phyloP scores from a whole-genome alignment of 2,329 filamentous ascomycete genomes.

The Diplodia sapinea region DNA sequence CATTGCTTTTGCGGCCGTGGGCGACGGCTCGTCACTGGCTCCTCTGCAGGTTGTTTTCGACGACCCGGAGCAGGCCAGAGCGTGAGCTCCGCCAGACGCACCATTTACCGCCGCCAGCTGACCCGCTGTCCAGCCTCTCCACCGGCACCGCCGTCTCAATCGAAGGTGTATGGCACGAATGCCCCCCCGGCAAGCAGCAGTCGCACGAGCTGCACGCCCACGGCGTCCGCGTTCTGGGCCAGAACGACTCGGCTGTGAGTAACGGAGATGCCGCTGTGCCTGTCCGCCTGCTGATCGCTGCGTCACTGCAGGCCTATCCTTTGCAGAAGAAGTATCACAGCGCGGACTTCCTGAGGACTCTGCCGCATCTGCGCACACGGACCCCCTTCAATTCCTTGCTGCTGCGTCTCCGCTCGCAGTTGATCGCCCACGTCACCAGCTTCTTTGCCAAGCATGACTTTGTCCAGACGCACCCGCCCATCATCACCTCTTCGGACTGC shows the following conservation, averaged over 20 bases:
- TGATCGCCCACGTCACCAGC: constrained; percentile 72
- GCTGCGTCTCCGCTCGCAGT: constrained; percentile 80
- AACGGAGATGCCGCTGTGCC: constrained; percentile 34
- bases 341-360: constrained; percentile 82
- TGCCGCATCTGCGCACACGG: constrained; percentile 85
- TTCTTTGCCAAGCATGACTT: constrained; percentile 77
- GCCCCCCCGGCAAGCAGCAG: constrained; percentile 69
- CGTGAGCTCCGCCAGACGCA: constrained; percentile 56
- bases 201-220: constrained; percentile 80
- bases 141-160: constrained; percentile 82
- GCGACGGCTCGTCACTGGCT: constrained; percentile 82
- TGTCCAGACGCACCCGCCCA: constrained; percentile 85
- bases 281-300: constrained; percentile 32
- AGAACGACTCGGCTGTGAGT: constrained; percentile 78
- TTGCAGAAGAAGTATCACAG: constrained; percentile 97
- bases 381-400: constrained; percentile 81
- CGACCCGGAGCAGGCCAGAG: constrained; percentile 68
- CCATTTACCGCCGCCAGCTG: background rate
- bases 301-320: constrained; percentile 72
- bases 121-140: constrained; percentile 65
- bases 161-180: constrained; percentile 76
- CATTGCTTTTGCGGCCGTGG: constrained; percentile 80
- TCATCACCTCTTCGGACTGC: constrained; percentile 96
- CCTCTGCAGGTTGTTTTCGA: constrained; percentile 78
- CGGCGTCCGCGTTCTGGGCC: constrained; percentile 72